Conservation (phyloP, 1,284 basidiomycete species). For the Ustilago crameri region DNA sequence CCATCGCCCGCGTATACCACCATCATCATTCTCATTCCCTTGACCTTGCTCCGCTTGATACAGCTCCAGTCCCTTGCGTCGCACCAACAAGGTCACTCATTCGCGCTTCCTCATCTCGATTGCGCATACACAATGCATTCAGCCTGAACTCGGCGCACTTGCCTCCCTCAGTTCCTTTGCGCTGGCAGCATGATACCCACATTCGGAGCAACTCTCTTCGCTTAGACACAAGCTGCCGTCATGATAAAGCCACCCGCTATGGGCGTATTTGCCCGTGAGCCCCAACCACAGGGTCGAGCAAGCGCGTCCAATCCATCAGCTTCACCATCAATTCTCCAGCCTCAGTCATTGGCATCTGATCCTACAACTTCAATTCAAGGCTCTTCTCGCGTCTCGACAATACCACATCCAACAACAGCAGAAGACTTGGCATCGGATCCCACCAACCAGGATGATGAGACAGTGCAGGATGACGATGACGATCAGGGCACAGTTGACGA, state of each 20-base stretch:
- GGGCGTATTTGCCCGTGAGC: conserved; percentile 52
- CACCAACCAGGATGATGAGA: conserved; percentile 28
- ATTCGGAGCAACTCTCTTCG: background rate
- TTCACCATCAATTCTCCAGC: conserved; percentile 5
- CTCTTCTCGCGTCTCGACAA: background rate
- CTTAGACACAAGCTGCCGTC: background rate
- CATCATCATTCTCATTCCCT: background rate
- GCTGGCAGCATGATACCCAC: conserved; percentile 14
- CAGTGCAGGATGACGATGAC: conserved; percentile 46
- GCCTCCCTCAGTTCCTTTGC: background rate
- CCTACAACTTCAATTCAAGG: background rate
- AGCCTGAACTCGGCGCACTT: background rate
- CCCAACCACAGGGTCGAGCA: conserved; percentile 15
- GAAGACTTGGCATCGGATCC: conserved; percentile 18
- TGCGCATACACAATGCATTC: conserved; percentile 1
- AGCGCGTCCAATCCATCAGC: conserved; percentile 8
- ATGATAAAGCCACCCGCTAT: conserved; percentile 50
- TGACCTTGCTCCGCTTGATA: background rate
- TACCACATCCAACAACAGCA: background rate
- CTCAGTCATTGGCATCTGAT: conserved; percentile 3
- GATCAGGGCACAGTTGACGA: conserved; percentile 61
- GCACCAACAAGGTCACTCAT: too few relatives aligned
- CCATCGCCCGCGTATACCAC: background rate
- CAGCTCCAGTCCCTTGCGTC: too few relatives aligned
- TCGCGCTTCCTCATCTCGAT: background rate